Evolutionary conservation across 257 asterid genomes (phyloP), one percentile per base, ranked within the genome.

Genomic region (Ajuga chamaepitys): DNA sequence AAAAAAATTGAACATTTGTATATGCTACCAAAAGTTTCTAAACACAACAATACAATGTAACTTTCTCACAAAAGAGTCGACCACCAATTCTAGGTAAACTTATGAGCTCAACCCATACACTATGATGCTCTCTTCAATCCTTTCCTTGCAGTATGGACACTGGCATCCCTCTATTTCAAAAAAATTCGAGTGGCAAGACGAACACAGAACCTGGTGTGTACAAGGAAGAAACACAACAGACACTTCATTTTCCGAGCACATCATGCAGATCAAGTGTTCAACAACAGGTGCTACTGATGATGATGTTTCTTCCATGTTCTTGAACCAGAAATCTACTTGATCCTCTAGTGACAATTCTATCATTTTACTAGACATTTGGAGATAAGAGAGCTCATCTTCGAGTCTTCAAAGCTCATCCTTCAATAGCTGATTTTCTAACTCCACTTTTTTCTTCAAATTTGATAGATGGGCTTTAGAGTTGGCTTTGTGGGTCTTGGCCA

Each of bases 131-230:
- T 63, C 63, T 30, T 63, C 75, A 21, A 74, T 68, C 40, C 50
- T 13, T 10, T 22, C 72, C 10, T 17, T 60, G 38, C 79, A 68
- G 47, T 48, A 68, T 0, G 75, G 79, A 26, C 75, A 74, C 4
- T 21, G 25, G 6, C 38, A 52, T 37, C 64, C 64, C 18, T 12
- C 58, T 5, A 9, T 21, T 16, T 16, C 24, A 40, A 40, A 20
- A 17, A 21, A 46, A 25, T 22, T n/a, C 20, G 46, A 53, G 45
- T 63, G 40, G 56, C 79, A 74, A 10, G 28, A 46, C 12, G 28
- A 41, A 50, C 79, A 74, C 26, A 74, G 7, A 9, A 74, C 75
- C 58, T 68, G 79, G 57, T 74, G 79, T 3, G 61, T 46, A 70
- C 79, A 74, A 41, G 79, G 72, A 22, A 69, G 20, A 38, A 69